Evolutionary conservation across 2,329 filamentous ascomycete genomes (phyloP), one percentile per base, ranked within the genome.

Genomic region (Capronia americana): DNA sequence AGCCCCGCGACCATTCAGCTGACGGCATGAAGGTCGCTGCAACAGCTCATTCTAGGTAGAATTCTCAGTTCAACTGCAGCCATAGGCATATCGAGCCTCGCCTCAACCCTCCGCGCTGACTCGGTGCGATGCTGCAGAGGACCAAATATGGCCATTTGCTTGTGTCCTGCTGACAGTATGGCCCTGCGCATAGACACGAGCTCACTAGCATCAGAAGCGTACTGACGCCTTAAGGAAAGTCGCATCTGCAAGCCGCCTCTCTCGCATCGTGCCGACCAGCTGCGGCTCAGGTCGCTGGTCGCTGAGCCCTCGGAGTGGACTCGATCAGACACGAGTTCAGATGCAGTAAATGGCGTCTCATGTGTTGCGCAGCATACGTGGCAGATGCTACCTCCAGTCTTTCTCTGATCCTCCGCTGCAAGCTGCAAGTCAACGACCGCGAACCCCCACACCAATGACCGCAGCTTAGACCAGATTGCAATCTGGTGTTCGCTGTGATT

Each of bases 221-320:
- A 56, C 32, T 3, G 58, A 61, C 44, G 46, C 28, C 30, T 53
- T 51, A n/a, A 61, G 53, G 58, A 38, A 63, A 30, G 28, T 57
- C 51, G 63, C 60, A 57, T 62, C 63, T 66, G 66, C 66, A 61
- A 28, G 34, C 59, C 54, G 66, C 66, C 63, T 68, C 34, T n/a
- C 38, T 65, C 66, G 63, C 66, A 53, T 65, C 66, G 66, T 63
- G 66, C 66, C 66, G 66, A 60, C 55, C 66, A 68, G 66, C 66
- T 68, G 66, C 66, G 56, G 54, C 60, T 46, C 53, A 57, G 38
- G 58, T 61, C 58, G 58, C 46, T 17, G 20, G 48, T 10, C 17
- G n/a, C 38, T 50, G 30, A 34, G 24, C 57, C 38, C 46, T 59
- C 50, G 28, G 41, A 20, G 34, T 41, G 56, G 46, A 41, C 38